phyloP scores from a whole-genome alignment of 1,139 yeast species.

The Blastobotrys arbuscula region DNA sequence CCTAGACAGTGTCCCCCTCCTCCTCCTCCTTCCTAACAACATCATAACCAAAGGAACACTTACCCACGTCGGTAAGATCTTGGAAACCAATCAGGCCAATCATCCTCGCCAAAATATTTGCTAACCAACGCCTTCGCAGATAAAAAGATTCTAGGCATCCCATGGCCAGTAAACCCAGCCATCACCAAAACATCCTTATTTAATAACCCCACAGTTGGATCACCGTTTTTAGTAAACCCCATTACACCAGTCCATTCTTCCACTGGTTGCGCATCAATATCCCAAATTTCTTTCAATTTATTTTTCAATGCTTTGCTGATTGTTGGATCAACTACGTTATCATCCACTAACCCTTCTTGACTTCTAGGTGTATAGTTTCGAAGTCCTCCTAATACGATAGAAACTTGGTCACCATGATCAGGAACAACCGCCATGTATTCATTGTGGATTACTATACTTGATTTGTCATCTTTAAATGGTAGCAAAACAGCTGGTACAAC shows the following conservation, averaged over 20 bases:
- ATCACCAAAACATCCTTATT: constrained; percentile 29
- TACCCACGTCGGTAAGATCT: neutral
- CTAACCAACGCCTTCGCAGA: constrained; percentile 25
- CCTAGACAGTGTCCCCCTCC: too few relatives aligned
- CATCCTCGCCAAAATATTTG: constrained; percentile 13
- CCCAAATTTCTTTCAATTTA: constrained; percentile 20
- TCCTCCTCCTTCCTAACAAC: too few relatives aligned
- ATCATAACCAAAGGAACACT: too few relatives aligned
- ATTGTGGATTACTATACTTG: constrained; percentile 13
- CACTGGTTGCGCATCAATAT: constrained; percentile 17
- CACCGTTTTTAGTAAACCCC: constrained; percentile 34
- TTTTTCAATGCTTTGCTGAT: constrained; percentile 20
- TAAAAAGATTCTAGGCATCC: constrained; percentile 42
- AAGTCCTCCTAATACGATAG: constrained; percentile 28
- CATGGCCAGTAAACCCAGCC: constrained; percentile 47
- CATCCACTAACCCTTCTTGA: constrained; percentile 21
- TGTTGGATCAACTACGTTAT: constrained; percentile 17
- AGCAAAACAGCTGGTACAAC: constrained; percentile 3
- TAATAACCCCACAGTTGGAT: constrained; percentile 22
- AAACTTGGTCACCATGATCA: constrained; percentile 7
- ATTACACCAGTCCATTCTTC: constrained; percentile 40
- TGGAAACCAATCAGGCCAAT: constrained; percentile 27
- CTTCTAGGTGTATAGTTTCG: constrained; percentile 21
- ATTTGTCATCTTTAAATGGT: constrained; percentile 5
- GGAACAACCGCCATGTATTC: constrained; percentile 13